phyloP scores from a whole-genome alignment of 495 filamentous ascomycete species.

The Lepidopterella palustris region DNA sequence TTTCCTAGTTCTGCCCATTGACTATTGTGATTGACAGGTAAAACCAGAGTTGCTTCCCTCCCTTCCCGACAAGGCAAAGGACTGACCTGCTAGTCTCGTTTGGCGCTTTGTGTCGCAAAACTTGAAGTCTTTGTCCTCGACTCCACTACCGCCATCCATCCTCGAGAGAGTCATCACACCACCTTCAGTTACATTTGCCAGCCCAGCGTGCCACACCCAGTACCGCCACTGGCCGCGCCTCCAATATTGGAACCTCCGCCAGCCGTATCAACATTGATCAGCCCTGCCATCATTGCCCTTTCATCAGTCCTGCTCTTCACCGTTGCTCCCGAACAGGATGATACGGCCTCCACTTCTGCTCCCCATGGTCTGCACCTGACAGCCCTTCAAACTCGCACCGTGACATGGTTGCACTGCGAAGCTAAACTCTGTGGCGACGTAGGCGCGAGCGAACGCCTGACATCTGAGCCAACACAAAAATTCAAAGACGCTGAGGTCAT shows the following conservation, averaged over 20 bases:
- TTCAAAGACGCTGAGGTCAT: slow-evolving; percentile 12
- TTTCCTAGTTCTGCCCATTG: background rate
- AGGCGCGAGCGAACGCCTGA: slow-evolving; percentile 19
- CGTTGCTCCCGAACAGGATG: slow-evolving; percentile 7
- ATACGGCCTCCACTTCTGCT: slow-evolving; percentile 3
- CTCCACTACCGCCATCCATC: background rate
- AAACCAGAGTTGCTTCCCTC: background rate
- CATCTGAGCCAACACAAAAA: slow-evolving; percentile 5
- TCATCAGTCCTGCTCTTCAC: background rate
- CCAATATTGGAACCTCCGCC: background rate
- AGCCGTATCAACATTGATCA: background rate
- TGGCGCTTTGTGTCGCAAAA: background rate
- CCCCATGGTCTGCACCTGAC: slow-evolving; percentile 1
- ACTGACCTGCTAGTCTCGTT: background rate
- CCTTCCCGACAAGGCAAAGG: background rate
- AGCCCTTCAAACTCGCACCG: background rate
- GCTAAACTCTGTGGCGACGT: slow-evolving; percentile 12
- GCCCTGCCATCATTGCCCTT: background rate
- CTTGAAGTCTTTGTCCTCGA: background rate
- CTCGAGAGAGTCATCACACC: slow-evolving; percentile 5
- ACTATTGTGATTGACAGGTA: slow-evolving; percentile 1
- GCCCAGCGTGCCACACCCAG: background rate
- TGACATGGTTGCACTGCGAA: slow-evolving; percentile 20
- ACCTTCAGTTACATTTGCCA: background rate
- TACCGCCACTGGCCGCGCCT: background rate